Evolutionary conservation across 1,284 basidiomycete species (phyloP), one percentile per base, ranked within the genome.

Genomic region (Coniferiporia weirii): DNA sequence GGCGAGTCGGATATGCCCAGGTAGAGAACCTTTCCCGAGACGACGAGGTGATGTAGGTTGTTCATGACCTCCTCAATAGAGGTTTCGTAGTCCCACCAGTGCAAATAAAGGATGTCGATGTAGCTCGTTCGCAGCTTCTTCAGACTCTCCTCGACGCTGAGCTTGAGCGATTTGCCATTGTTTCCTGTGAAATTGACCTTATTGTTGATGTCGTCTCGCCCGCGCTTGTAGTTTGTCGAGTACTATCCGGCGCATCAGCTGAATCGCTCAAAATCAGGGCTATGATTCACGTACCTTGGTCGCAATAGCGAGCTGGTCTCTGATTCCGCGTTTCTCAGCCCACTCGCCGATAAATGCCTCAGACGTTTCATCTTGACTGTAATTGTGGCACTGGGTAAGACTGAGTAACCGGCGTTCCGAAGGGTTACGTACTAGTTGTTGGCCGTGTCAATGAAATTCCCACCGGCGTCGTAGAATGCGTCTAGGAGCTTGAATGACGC

Each of bases 261-360:
- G 38, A 40, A 9, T 27, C 5, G 2, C 27, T 7, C 27, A 27
- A 27, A 27, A 27, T 5, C 27, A 27, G 27, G 27, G 27, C 2
- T 3, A 27, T 27, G 27, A 27, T 27, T 27, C 27, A 32, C 56
- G 8, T 45, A 73, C 74, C 67, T 79, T 80, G 46, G 78, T 79
- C 1, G 78, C 74, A 52, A 80, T 68, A 7, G 80, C 69, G 27
- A 80, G 69, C 59, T 78, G 73, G 64, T 80, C 77, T 17, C 79
- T 71, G 49, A 75, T 77, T 1, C 68, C 69, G 15, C 73, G 72
- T 7, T 66, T 60, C 60, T 76, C 71, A 59, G 73, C 72, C 79
- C 78, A 80, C 62, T 79, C 76, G 15, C 78, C 78, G 32, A 79
- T 69, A 65, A 76, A 72, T 50, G 64, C 56, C 61, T 80, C 78